These are phyloP conservation scores for Cercospora janseana DNA, from an alignment of 2,329 filamentous ascomycete genomes.

Conservation along the genomic window DNA sequence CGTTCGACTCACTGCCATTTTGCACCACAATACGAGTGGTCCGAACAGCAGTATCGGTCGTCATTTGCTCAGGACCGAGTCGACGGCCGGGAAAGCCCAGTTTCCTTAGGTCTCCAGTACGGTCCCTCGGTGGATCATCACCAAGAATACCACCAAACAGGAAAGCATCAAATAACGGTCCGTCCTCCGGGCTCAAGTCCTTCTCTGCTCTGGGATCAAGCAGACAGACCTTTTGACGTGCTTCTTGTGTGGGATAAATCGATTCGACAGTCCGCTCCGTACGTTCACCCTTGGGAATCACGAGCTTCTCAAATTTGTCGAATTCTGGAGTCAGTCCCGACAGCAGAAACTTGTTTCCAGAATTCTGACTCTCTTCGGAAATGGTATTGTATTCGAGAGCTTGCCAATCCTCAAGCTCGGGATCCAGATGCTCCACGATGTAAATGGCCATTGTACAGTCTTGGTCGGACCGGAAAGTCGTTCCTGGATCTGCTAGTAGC, in stretches of 20 bases:
- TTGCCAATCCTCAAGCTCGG: conserved; percentile 91
- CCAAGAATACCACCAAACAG: conserved; percentile 91
- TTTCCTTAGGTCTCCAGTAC: conserved; percentile 90
- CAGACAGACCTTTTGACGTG: conserved; percentile 77
- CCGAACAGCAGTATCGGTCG: conserved; percentile 92
- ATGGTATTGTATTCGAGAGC: conserved; percentile 89
- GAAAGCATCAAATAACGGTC: conserved; percentile 80
- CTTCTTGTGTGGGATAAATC: conserved; percentile 60
- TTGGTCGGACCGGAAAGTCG: conserved; percentile 1
- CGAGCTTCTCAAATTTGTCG: conserved; percentile 42
- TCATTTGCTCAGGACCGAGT: conserved; percentile 93
- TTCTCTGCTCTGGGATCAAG: conserved; percentile 80
- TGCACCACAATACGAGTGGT: conserved; percentile 89
- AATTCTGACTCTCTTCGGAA: conserved; percentile 70
- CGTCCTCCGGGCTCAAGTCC: conserved; percentile 82
- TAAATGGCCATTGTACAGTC: conserved; percentile 55
- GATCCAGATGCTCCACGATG: conserved; percentile 94
- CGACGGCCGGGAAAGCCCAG: conserved; percentile 88
- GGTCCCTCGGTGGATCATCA: conserved; percentile 57
- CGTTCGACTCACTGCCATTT: conserved; percentile 64
- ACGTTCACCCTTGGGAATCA: conserved; percentile 21
- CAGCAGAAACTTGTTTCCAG: conserved; percentile 52
- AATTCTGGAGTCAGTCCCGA: conserved; percentile 51
- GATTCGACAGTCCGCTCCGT: conserved; percentile 68
- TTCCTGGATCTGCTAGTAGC: background rate